Evolutionary conservation across 1,139 yeast genomes (phyloP).

Genomic region (Nakaseomyces uthaithaninus): DNA sequence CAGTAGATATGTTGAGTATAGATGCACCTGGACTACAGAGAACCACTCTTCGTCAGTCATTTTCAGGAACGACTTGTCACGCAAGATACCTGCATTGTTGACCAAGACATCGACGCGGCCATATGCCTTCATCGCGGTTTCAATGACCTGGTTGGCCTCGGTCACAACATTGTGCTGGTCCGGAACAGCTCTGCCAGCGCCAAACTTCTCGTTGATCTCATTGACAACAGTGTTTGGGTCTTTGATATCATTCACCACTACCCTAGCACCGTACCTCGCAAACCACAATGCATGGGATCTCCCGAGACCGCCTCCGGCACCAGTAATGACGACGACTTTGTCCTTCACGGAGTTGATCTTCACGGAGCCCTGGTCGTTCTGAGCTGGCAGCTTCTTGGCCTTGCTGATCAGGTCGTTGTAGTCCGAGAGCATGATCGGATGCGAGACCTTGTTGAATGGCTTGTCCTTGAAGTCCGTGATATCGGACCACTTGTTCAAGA

Average conservation of each 20-base stretch:
- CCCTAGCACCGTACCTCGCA: conserved; percentile 91
- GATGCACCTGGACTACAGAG: conserved; percentile 72
- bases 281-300: conserved; percentile 78
- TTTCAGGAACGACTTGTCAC: conserved; percentile 83
- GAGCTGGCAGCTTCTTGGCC: conserved; percentile 44
- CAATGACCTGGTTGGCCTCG: conserved; percentile 67
- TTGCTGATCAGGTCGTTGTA: conserved; percentile 47
- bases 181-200: conserved; percentile 78
- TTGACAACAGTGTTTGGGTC: conserved; percentile 68
- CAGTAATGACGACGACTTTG: conserved; percentile 87
- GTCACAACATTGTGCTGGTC: conserved; percentile 76
- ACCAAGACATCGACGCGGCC: conserved; percentile 82
- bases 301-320: conserved; percentile 95
- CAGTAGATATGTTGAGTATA: conserved; percentile 72
- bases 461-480: conserved; percentile 54
- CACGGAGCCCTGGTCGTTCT: conserved; percentile 43
- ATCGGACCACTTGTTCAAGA: conserved; percentile 59
- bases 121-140: conserved; percentile 67
- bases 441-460: conserved; percentile 49
- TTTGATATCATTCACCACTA: conserved; percentile 85
- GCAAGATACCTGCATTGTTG: conserved; percentile 90
- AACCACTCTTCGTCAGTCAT: conserved; percentile 83
- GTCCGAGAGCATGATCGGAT: conserved; percentile 59
- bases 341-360: conserved; percentile 56
- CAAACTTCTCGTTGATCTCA: conserved; percentile 51